Evolutionary conservation across 371 early-diverging fungal species (phyloP).

Genomic region (Mucor circinelloides): DNA sequence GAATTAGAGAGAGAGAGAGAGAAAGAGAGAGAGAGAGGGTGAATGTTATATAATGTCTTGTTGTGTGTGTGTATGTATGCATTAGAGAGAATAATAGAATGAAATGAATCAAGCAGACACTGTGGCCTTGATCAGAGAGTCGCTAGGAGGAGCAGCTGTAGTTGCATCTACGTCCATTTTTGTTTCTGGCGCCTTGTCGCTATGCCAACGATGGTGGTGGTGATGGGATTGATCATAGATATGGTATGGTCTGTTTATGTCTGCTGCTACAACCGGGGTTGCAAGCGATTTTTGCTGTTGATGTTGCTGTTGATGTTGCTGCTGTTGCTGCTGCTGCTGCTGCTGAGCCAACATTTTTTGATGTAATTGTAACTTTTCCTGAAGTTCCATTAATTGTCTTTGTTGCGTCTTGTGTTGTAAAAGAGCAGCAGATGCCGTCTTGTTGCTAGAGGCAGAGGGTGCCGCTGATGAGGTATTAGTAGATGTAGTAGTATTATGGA

Average conservation of each 20-base stretch:
- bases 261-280: not conserved
- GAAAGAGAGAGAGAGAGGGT: too few species aligned
- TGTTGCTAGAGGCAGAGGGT: not conserved
- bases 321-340: conserved; percentile 1
- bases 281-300: not conserved
- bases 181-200: not conserved
- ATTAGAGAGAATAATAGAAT: not conserved
- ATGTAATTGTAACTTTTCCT: conserved; percentile 41
- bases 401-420: conserved; percentile 50
- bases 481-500: not conserved
- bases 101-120: conserved; percentile 16
- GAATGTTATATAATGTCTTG: not conserved
- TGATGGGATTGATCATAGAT: not conserved
- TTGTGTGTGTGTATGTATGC: not conserved
- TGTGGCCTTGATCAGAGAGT: conserved; percentile 6
- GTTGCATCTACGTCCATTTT: conserved; percentile 13
- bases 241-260: not conserved
- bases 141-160: not conserved
- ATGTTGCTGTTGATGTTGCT: not conserved
- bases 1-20: not conserved
- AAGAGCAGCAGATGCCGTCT: conserved; percentile 36
- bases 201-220: conserved; percentile 1
- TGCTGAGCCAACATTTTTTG: conserved; percentile 38
- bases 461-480: not conserved
- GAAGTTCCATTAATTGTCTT: conserved; percentile 38